Conservation (phyloP, 495 filamentous ascomycete genomes). For the Daldinia childiae region DNA sequence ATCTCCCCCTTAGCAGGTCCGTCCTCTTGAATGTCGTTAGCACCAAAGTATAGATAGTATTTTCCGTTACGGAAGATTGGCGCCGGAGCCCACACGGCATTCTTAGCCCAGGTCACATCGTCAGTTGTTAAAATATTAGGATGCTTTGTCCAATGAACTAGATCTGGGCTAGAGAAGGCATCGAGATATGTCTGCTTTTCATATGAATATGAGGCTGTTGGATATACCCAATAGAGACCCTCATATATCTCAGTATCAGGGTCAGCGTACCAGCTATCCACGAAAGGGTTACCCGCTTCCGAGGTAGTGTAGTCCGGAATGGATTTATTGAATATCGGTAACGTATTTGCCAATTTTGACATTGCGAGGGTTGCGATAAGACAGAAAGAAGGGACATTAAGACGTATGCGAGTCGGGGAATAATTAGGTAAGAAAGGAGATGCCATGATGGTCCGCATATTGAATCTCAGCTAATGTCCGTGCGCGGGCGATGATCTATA, state of each 20-base stretch:
- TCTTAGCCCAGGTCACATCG: constrained; percentile 58
- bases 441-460: not conserved
- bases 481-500: not conserved
- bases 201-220: constrained; percentile 57
- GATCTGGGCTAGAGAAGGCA: constrained; percentile 58
- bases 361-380: constrained; percentile 9
- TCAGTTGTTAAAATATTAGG: constrained; percentile 51
- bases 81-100: constrained; percentile 61
- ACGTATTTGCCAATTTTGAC: constrained; percentile 1
- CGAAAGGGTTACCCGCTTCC: constrained; percentile 52
- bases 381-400: not conserved
- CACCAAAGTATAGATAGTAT: constrained; percentile 62
- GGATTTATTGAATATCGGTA: not conserved
- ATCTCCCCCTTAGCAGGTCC: constrained; percentile 24
- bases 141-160: constrained; percentile 54
- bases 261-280: constrained; percentile 61
- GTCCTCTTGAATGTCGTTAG: constrained; percentile 52
- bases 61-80: constrained; percentile 57
- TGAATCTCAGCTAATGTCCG: not conserved
- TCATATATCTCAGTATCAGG: constrained; percentile 63
- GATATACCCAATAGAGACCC: constrained; percentile 61
- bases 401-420: too few relatives aligned
- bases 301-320: constrained; percentile 37
- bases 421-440: not conserved
- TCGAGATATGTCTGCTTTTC: constrained; percentile 59